Percentiles rank a stretch among this genome's conserved stretches.
Conservation (phyloP, 352 stramenopile genomes). For the Peronospora farinosa region DNA sequence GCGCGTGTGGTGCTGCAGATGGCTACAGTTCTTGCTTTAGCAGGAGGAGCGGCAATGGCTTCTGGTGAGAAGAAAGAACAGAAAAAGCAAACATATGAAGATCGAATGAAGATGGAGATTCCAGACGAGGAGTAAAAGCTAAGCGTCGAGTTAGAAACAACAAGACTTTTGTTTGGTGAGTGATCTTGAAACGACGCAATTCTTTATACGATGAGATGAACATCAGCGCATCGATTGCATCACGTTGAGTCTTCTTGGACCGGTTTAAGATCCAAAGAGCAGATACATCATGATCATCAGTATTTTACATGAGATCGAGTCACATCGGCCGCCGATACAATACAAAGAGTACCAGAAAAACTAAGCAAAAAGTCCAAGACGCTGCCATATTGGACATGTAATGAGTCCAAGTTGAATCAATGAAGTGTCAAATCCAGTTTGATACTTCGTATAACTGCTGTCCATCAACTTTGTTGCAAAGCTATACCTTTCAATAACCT, state of each 20-base stretch:
- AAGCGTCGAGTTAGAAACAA: neutral
- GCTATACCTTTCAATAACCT: neutral
- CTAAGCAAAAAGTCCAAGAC: constrained; percentile 12
- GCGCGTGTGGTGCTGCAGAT: constrained; percentile 66
- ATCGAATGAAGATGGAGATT: constrained; percentile 63
- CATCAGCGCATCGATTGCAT: constrained; percentile 60
- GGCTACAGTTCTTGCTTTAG: constrained; percentile 61
- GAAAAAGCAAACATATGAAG: constrained; percentile 61
- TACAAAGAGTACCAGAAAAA: constrained; percentile 23
- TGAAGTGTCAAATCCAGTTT: too few relatives aligned
- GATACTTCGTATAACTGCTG: too few relatives aligned
- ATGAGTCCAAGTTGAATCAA: too few relatives aligned
- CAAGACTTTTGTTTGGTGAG: neutral
- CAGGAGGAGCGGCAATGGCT: constrained; percentile 39
- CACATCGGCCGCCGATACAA: too few relatives aligned
- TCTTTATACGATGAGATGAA: constrained; percentile 32
- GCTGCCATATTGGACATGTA: constrained; percentile 12
- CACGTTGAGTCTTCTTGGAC: constrained; percentile 56
- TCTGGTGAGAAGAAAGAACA: constrained; percentile 40
- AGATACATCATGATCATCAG: constrained; percentile 30
- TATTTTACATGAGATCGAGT: constrained; percentile 43
- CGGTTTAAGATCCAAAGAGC: constrained; percentile 45
- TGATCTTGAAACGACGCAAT: constrained; percentile 32
- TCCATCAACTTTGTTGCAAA: neutral
- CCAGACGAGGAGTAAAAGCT: constrained; percentile 20